phyloP scores from a whole-genome alignment of 495 filamentous ascomycete genomes.

The Niebla homalea region DNA sequence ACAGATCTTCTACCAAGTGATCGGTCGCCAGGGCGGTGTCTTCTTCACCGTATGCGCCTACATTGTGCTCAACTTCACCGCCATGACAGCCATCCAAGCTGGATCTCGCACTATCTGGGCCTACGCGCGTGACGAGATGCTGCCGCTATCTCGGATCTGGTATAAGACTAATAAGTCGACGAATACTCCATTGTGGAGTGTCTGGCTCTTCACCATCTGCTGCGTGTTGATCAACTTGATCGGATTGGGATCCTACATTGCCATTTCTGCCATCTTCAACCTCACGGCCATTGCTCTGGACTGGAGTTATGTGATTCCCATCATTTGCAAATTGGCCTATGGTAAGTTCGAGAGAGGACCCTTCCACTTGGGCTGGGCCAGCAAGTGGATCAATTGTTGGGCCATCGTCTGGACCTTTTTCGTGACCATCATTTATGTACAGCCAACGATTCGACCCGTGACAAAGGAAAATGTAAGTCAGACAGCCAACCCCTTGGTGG shows the following conservation, averaged over 20 bases:
- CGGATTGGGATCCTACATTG: conserved; percentile 46
- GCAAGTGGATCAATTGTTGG: conserved; percentile 34
- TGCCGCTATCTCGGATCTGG: conserved; percentile 44
- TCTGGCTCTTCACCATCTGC: conserved; percentile 44
- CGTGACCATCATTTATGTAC: conserved; percentile 46
- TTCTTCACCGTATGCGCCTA: conserved; percentile 47
- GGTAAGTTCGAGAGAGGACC: conserved; percentile 45
- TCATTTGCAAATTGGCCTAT: conserved; percentile 46
- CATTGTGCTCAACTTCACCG: conserved; percentile 44
- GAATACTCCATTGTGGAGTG: conserved; percentile 45
- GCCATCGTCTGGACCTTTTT: conserved; percentile 48
- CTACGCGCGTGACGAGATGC: conserved; percentile 44
- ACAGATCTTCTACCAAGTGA: conserved; percentile 49
- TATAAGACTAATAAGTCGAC: conserved; percentile 38
- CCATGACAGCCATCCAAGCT: conserved; percentile 49
- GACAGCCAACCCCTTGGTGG: neutral
- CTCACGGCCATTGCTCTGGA: conserved; percentile 51
- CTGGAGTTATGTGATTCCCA: conserved; percentile 48
- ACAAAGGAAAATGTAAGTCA: conserved; percentile 27
- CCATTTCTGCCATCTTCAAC: conserved; percentile 51
- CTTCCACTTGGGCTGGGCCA: conserved; percentile 42
- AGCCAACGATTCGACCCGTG: conserved; percentile 43
- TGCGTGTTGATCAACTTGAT: conserved; percentile 50
- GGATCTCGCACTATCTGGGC: conserved; percentile 50
- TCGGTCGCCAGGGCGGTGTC: conserved; percentile 44